Evolutionary conservation across 441 rosid genomes (phyloP).

Genomic region (Cnidoscolus chayamansa): DNA sequence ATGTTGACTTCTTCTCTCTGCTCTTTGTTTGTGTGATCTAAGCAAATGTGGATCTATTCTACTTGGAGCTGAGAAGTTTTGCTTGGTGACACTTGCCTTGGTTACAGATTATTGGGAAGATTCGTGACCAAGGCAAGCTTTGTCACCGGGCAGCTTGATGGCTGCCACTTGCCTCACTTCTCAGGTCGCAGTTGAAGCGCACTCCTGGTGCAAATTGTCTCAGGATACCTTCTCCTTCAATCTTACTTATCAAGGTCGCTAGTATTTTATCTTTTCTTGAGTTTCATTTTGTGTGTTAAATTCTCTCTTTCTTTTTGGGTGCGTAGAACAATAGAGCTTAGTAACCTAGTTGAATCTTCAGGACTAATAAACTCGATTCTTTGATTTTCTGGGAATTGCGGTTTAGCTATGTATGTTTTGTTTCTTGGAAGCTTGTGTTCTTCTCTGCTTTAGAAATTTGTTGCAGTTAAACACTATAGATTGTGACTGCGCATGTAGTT

Average conservation of each 20-base stretch:
- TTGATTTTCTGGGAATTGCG: background rate
- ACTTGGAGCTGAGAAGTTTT: no score
- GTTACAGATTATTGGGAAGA: no score
- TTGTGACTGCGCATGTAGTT: background rate
- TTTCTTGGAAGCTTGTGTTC: background rate
- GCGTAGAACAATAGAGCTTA: background rate
- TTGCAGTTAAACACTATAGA: background rate
- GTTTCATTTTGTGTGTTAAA: no score
- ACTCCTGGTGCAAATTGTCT: conserved; percentile 33
- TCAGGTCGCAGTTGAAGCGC: conserved; percentile 28
- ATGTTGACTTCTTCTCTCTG: no score
- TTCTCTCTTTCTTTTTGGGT: no score
- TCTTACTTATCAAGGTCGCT: conserved; percentile 4
- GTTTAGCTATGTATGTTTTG: background rate
- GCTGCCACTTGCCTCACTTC: conserved; percentile 26
- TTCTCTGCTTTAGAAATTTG: background rate
- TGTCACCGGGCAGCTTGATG: conserved; percentile 22
- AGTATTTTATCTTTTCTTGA: background rate
- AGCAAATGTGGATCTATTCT: no score
- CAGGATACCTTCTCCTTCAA: conserved; percentile 23
- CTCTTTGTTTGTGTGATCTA: no score
- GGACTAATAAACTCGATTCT: background rate
- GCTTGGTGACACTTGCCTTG: no score
- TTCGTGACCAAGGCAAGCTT: no score
- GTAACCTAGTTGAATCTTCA: background rate